These are phyloP conservation scores for Selaginella tamariscina DNA, from an alignment of 75 land plant species.

Conservation along the genomic window DNA sequence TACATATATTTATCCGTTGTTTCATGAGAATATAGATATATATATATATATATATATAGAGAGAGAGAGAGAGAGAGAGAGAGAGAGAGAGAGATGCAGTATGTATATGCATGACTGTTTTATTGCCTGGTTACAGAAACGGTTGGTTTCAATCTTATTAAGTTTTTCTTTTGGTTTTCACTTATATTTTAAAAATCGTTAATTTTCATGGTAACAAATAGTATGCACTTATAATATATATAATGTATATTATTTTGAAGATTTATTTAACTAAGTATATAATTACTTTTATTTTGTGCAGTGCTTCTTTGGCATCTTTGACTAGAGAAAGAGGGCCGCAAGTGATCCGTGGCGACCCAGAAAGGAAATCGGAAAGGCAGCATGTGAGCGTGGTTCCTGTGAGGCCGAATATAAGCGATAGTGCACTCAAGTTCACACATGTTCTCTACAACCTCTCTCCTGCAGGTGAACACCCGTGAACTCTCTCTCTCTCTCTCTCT, in stretches of 20 bases:
- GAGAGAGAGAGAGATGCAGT: too few species aligned
- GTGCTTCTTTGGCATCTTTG: conserved; percentile 37
- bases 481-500: not conserved
- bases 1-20: not conserved
- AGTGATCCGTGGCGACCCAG: conserved; percentile 39
- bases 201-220: not conserved
- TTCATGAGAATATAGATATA: too few species aligned
- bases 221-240: not conserved
- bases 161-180: not conserved
- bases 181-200: too few species aligned
- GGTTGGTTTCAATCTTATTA: not conserved
- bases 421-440: conserved; percentile 44
- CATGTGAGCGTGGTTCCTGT: conserved; percentile 17
- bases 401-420: conserved; percentile 29
- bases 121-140: not conserved
- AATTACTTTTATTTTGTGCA: conserved; percentile 3
- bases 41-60: too few species aligned
- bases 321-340: conserved; percentile 39
- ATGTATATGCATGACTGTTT: not conserved
- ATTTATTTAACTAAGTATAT: not conserved
- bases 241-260: not conserved
- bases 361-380: conserved; percentile 16
- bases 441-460: conserved; percentile 41
- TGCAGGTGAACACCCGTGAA: conserved; percentile 15
- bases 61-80: too few species aligned